Conservation (phyloP, 257 asterid genomes). For the Solanum virginianum region DNA sequence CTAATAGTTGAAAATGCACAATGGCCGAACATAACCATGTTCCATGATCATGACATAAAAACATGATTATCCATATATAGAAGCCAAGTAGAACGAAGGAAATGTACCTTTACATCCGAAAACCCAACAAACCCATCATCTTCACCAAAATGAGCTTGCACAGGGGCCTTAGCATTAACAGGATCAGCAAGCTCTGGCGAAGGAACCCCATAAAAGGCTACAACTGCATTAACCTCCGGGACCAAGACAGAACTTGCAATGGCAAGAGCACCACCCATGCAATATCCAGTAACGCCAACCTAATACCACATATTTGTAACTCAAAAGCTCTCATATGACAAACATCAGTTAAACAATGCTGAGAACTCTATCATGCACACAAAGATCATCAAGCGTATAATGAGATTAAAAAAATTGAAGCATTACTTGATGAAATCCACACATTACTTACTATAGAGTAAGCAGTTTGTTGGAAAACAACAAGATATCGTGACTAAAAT, state of each 20-base stretch:
- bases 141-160: slow-evolving; percentile 98
- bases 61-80: background rate
- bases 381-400: background rate
- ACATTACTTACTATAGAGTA: background rate
- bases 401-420: background rate
- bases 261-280: slow-evolving; percentile 99
- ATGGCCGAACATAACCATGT: background rate
- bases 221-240: slow-evolving; percentile 78
- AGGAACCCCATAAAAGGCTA: slow-evolving; percentile 90
- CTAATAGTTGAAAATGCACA: background rate
- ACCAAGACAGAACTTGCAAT: slow-evolving; percentile 88
- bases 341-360: background rate
- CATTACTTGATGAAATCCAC: background rate
- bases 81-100: background rate
- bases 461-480: background rate
- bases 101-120: slow-evolving; percentile 74
- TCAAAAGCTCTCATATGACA: background rate
- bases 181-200: slow-evolving; percentile 86
- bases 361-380: background rate
- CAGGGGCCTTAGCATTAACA: slow-evolving; percentile 69
- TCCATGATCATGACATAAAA: background rate
- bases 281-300: slow-evolving; percentile 95
- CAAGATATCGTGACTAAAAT: background rate
- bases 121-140: slow-evolving; percentile 63
- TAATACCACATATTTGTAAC: slow-evolving; percentile 2